Evolutionary conservation across 169 alveolate genomes (phyloP).

Genomic region (Amoebophrya sp.): DNA sequence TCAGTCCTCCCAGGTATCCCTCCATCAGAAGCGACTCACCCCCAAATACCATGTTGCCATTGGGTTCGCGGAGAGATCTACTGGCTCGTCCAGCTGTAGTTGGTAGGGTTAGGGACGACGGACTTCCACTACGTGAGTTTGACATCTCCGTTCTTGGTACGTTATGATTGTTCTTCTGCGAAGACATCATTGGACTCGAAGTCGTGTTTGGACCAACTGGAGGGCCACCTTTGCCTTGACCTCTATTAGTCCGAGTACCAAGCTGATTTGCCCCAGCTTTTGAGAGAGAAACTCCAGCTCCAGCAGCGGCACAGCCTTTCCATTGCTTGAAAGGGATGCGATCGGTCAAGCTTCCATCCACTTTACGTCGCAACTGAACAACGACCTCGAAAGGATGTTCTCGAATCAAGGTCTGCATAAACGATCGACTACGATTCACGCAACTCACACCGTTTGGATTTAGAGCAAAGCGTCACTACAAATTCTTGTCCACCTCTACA

Average conservation of each 20-base stretch:
- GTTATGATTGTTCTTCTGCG: background rate
- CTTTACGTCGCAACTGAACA: background rate
- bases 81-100: background rate
- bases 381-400: background rate
- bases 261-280: background rate
- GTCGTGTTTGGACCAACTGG: too few relatives aligned
- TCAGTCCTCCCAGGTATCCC: too few relatives aligned
- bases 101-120: too few relatives aligned
- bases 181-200: background rate
- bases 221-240: background rate
- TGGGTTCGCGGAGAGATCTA: background rate
- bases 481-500: too few relatives aligned
- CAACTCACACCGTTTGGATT: background rate
- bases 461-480: too few relatives aligned
- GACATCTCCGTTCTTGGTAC: background rate
- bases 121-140: background rate
- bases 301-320: background rate
- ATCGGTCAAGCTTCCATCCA: background rate
- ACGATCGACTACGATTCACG: background rate
- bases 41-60: too few relatives aligned
- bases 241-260: background rate
- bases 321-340: background rate
- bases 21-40: too few relatives aligned
- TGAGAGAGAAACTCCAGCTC: background rate
- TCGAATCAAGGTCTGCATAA: background rate